Base-by-base conservation (phyloP, 306 rosid species). In the Rosa multiflora region DNA sequence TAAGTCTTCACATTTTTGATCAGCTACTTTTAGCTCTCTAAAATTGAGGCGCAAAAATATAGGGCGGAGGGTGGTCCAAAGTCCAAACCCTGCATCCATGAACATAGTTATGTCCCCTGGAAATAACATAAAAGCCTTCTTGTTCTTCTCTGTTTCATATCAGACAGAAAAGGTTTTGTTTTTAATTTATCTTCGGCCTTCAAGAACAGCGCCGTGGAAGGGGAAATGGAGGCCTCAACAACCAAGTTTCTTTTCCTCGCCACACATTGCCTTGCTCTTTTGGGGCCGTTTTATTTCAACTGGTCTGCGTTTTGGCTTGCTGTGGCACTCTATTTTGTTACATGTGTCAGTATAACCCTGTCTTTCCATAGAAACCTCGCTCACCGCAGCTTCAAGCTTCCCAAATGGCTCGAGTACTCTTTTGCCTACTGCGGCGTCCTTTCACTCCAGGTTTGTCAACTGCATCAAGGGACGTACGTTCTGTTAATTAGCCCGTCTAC, bases 321-420 rank as follows among this genome's bases (percentile, higher is more conserved):
- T 12, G 43, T 92, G 44, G 82, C 87, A 1, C 83, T 94, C 35
- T 92, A 94, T 76, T 58, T 87, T 67, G 83, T 81, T 32, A 88
- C 94, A 1, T 4, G 97, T 10, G 90, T 92, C 13, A 93, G 97
- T 0, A 87, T 92, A 35, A 94, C 97, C 8, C 84, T 90, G 0
- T 94, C 97, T 67, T 94, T 80, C 61, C 98, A 92, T 72, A 84
- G 97, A 64, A 79, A 94, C 66, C 97, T 72, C 17, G 52, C 76
- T 14, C 76, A 72, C 32, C 17, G 48, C 15, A 51, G 64, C 10
- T 72, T 72, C 89, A 94, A 84, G 89, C 88, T 91, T 72, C 98
- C 96, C 37, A 94, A 87, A 78, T 91, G 92, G 96, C 97, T 94
- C 43, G 98, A 94, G 74, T 94, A 91, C 85, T 62, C 75, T 12